Conservation (phyloP, 495 filamentous ascomycete species). For the Letharia columbiana region DNA sequence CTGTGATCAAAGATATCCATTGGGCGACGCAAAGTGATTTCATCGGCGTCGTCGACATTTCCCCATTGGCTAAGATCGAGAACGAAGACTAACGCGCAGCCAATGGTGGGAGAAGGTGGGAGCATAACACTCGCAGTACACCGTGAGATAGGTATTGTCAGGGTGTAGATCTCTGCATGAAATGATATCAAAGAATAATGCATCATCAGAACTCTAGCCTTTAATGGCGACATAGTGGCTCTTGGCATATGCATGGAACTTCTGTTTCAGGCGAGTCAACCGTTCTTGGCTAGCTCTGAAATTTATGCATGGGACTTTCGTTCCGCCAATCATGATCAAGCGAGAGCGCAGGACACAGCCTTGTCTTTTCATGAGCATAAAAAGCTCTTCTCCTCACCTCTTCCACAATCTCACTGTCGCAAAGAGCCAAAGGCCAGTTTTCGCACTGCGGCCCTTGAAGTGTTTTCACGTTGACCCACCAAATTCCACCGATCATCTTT, state of each 20-base stretch:
- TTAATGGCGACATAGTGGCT: not conserved
- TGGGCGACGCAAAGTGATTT: no score
- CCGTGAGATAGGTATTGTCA: not conserved
- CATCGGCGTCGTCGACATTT: not conserved
- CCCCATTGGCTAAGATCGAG: not conserved
- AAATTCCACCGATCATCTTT: not conserved
- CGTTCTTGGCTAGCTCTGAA: not conserved
- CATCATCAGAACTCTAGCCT: not conserved
- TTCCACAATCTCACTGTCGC: not conserved
- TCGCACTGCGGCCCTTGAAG: not conserved
- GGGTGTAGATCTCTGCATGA: not conserved
- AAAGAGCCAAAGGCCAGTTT: no score
- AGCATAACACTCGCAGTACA: not conserved
- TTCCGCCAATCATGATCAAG: not conserved
- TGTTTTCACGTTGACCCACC: not conserved
- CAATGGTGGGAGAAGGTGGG: not conserved
- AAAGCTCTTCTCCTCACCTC: not conserved
- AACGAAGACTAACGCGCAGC: not conserved
- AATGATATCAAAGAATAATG: not conserved
- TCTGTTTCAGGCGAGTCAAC: not conserved
- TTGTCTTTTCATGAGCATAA: not conserved
- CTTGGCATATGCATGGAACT: not conserved
- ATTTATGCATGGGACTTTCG: slow-evolving; percentile 14
- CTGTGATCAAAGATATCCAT: no score
- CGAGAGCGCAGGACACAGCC: not conserved